Conservation (phyloP, 805 yeast genomes). For the Hanseniaspora taiwanica region DNA sequence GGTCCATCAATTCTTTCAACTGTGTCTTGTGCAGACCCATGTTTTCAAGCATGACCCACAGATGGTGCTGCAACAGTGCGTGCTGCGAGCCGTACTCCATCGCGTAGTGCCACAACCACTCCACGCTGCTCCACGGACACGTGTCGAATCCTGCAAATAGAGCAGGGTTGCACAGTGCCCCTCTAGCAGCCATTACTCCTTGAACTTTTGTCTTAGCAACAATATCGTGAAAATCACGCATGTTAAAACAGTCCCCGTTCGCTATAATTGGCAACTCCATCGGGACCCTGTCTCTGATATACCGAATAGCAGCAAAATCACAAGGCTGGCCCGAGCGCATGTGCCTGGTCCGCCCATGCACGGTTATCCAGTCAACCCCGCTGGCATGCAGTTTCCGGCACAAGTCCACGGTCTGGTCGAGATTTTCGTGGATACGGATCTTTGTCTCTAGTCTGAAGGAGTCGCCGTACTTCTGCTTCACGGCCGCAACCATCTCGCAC, state of each 20-base stretch:
- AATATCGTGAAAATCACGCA: constrained; percentile 52
- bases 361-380: constrained; percentile 88
- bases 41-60: constrained; percentile 69
- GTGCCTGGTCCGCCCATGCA: constrained; percentile 80
- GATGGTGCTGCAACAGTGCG: constrained; percentile 74
- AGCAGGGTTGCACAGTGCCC: constrained; percentile 76
- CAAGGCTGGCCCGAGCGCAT: constrained; percentile 81
- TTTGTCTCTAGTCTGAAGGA: constrained; percentile 76
- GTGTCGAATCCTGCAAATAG: constrained; percentile 58
- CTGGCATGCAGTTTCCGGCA: constrained; percentile 66
- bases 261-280: constrained; percentile 83
- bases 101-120: constrained; percentile 65
- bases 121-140: constrained; percentile 90
- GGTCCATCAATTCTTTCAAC: constrained; percentile 51
- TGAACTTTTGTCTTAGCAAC: constrained; percentile 59
- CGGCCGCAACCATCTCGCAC: constrained; percentile 71
- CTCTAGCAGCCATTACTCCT: constrained; percentile 95
- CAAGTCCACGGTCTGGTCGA: constrained; percentile 57
- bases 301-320: constrained; percentile 66
- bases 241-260: constrained; percentile 82
- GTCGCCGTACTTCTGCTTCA: constrained; percentile 61
- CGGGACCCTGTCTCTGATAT: constrained; percentile 33
- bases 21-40: constrained; percentile 33
- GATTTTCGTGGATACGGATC: constrained; percentile 73
- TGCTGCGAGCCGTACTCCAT: constrained; percentile 63